Evolutionary conservation across 1,284 basidiomycete species (phyloP).

Genomic region (Gymnopus androsaceus): DNA sequence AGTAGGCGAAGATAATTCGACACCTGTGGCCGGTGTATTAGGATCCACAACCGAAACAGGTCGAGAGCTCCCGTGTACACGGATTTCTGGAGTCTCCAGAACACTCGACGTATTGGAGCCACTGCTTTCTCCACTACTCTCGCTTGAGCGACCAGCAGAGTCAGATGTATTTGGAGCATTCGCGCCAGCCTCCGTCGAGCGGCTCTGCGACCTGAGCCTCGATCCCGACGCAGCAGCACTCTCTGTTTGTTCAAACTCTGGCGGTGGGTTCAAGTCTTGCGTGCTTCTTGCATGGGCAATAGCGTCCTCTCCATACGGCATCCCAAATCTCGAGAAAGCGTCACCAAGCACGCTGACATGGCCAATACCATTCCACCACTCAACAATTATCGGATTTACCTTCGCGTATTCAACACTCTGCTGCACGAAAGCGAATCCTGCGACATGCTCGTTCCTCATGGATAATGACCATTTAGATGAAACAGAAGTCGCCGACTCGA

Average conservation of each 20-base stretch:
- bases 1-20: background rate
- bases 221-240: constrained; percentile 24
- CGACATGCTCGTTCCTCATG: too few species aligned
- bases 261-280: constrained; percentile 38
- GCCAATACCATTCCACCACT: too few species aligned
- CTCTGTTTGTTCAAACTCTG: constrained; percentile 37
- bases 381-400: too few species aligned
- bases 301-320: constrained; percentile 55
- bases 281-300: constrained; percentile 44
- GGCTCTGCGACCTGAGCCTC: constrained; percentile 27
- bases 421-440: too few species aligned
- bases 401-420: too few species aligned
- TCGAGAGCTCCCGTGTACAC: constrained; percentile 7
- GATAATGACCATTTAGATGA: too few species aligned
- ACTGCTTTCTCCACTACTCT: background rate
- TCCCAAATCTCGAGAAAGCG: constrained; percentile 47
- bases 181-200: too few species aligned
- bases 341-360: too few species aligned
- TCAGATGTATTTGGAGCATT: too few species aligned
- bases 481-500: too few species aligned
- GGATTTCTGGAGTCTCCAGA: constrained; percentile 4
- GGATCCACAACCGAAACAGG: background rate
- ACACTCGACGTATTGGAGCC: background rate
- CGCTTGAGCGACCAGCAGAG: background rate
- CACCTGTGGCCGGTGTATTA: background rate